Evolutionary conservation across 225 moss, liverwort and hornwort genomes (phyloP).

Genomic region (Pleurozium schreberi): DNA sequence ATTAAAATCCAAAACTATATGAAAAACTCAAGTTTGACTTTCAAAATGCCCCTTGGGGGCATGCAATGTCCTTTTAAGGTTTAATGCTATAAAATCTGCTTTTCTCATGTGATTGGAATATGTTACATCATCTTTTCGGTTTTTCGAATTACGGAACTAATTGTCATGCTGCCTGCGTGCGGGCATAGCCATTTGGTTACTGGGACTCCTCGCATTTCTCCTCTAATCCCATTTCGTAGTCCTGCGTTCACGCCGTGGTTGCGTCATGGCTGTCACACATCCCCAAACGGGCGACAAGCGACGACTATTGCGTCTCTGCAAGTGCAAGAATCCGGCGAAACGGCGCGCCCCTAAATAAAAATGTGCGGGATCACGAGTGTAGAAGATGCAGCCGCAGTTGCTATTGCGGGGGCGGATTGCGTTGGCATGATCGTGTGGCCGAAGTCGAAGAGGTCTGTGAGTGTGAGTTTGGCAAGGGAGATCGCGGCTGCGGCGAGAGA

Average conservation of each 20-base stretch:
- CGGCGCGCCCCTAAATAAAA: conserved; percentile 28
- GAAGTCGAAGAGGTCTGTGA: conserved; percentile 61
- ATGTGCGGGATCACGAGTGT: conserved; percentile 77
- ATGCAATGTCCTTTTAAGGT: too few species aligned
- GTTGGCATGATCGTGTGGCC: conserved; percentile 90
- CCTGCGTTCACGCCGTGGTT: background rate
- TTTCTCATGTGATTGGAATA: background rate
- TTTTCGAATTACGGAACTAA: background rate
- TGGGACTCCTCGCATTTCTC: background rate
- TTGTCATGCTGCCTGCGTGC: background rate
- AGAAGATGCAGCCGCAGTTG: conserved; percentile 62
- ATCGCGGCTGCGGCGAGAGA: conserved; percentile 68
- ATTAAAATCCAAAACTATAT: too few species aligned
- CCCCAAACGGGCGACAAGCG: background rate
- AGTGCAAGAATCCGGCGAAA: background rate
- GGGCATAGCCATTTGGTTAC: background rate
- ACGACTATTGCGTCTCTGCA: background rate
- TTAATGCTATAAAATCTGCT: too few species aligned
- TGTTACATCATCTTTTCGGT: background rate
- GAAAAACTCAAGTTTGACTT: too few species aligned
- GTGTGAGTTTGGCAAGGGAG: conserved; percentile 44
- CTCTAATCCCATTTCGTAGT: background rate
- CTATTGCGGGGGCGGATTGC: conserved; percentile 46
- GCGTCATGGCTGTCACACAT: background rate
- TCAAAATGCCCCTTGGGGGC: too few species aligned